phyloP scores from a whole-genome alignment of 805 yeast species.

The Pichia sporocuriosa region DNA sequence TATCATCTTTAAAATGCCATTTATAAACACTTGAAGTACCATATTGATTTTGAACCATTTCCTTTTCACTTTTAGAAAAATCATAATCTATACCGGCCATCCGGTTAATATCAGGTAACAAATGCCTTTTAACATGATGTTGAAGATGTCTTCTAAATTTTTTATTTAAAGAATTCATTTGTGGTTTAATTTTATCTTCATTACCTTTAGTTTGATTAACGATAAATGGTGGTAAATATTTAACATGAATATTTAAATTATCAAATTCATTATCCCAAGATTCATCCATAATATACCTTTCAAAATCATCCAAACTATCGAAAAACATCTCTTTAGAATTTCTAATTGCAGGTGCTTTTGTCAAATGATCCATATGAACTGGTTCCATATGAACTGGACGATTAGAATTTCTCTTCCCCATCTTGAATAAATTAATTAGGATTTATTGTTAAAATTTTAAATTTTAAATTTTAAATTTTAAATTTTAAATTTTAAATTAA shows the following conservation, averaged over 20 bases:
- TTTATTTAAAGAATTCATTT: slow-evolving; percentile 63
- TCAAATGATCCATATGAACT: slow-evolving; percentile 26
- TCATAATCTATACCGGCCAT: slow-evolving; percentile 47
- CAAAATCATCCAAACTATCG: slow-evolving; percentile 59
- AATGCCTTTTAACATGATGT: slow-evolving; percentile 68
- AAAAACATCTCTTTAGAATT: slow-evolving; percentile 34
- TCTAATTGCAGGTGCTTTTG: slow-evolving; percentile 25
- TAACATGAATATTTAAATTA: slow-evolving; percentile 57
- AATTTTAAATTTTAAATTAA: too few relatives aligned
- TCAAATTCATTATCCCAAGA: slow-evolving; percentile 73
- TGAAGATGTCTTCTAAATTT: slow-evolving; percentile 68
- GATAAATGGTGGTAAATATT: slow-evolving; percentile 70
- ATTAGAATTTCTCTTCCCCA: slow-evolving; percentile 23
- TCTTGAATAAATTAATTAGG: neutral
- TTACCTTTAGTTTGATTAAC: slow-evolving; percentile 59
- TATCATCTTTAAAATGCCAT: slow-evolving; percentile 57
- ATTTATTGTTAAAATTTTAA: neutral
- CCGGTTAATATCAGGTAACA: slow-evolving; percentile 56
- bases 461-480: neutral
- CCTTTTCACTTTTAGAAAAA: slow-evolving; percentile 40
- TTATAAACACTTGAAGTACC: slow-evolving; percentile 40
- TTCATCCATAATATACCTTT: slow-evolving; percentile 59
- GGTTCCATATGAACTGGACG: slow-evolving; percentile 20
- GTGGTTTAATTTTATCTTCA: slow-evolving; percentile 64
- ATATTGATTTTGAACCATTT: slow-evolving; percentile 38